Percentiles rank a stretch among this genome's conserved stretches.
These are phyloP conservation scores for Fusarium proliferatum DNA, from an alignment of 2,329 filamentous ascomycete species.

Conservation along the genomic window DNA sequence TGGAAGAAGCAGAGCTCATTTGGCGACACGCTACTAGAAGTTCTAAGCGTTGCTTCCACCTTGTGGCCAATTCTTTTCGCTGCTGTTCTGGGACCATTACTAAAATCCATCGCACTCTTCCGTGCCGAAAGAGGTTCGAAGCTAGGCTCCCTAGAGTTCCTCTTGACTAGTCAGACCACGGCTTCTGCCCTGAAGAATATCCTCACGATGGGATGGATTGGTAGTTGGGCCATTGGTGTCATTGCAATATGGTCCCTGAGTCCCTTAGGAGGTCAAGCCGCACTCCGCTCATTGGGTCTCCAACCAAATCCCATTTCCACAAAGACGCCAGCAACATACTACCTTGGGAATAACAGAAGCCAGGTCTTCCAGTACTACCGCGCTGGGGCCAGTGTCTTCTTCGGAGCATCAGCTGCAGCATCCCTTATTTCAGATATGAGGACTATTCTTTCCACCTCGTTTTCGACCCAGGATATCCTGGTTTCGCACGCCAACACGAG, in stretches of 20 bases:
- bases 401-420: accelerated
- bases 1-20: background rate
- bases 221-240: background rate
- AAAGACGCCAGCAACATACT: background rate
- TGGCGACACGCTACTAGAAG: background rate
- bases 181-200: background rate
- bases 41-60: background rate
- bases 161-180: background rate
- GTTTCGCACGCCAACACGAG: background rate
- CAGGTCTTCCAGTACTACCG: accelerated
- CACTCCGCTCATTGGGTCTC: background rate
- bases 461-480: background rate
- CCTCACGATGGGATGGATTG: background rate
- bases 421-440: background rate
- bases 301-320: accelerated
- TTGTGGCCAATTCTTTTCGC: conserved; percentile 23
- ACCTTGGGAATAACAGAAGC: background rate
- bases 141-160: background rate
- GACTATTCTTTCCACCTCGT: background rate
- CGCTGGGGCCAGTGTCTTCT: background rate
- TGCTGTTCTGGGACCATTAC: background rate
- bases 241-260: background rate
- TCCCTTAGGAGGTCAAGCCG: background rate
- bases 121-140: background rate
- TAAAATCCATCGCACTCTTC: background rate